phyloP scores from a whole-genome alignment of 1,284 basidiomycete genomes.

The Blastosporella zonata region DNA sequence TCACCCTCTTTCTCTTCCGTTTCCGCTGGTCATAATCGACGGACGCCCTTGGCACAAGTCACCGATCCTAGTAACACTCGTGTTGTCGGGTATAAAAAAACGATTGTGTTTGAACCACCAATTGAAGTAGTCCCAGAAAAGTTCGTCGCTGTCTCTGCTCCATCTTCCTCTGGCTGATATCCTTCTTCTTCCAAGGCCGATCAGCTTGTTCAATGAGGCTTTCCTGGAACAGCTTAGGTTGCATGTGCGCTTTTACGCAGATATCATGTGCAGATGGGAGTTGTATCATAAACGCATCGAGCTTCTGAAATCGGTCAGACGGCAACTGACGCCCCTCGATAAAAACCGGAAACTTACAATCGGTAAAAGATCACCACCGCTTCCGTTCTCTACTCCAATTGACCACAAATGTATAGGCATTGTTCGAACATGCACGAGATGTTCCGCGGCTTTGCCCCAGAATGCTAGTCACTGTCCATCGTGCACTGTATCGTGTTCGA shows the following conservation, averaged over 20 bases:
- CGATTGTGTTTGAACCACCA: constrained; percentile 30
- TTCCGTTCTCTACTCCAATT: constrained; percentile 1
- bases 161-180: neutral
- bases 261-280: constrained; percentile 70
- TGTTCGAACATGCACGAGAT: constrained; percentile 37
- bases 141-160: constrained; percentile 13
- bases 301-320: constrained; percentile 59
- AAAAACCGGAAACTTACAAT: constrained; percentile 35
- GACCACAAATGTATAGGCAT: constrained; percentile 25
- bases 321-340: constrained; percentile 24
- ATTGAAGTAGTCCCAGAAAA: constrained; percentile 15
- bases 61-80: constrained; percentile 21
- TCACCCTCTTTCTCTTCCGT: constrained; percentile 42
- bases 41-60: constrained; percentile 23
- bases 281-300: constrained; percentile 66
- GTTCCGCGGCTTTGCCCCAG: constrained; percentile 29
- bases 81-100: constrained; percentile 20
- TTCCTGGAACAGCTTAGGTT: constrained; percentile 47
- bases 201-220: constrained; percentile 28
- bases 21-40: constrained; percentile 32
- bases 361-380: constrained; percentile 27
- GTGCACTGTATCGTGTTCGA: constrained; percentile 44
- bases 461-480: constrained; percentile 42
- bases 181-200: constrained; percentile 23
- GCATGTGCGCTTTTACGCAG: constrained; percentile 72